Conservation (phyloP, 2,329 filamentous ascomycete species). For the Fusarium chlamydosporum region DNA sequence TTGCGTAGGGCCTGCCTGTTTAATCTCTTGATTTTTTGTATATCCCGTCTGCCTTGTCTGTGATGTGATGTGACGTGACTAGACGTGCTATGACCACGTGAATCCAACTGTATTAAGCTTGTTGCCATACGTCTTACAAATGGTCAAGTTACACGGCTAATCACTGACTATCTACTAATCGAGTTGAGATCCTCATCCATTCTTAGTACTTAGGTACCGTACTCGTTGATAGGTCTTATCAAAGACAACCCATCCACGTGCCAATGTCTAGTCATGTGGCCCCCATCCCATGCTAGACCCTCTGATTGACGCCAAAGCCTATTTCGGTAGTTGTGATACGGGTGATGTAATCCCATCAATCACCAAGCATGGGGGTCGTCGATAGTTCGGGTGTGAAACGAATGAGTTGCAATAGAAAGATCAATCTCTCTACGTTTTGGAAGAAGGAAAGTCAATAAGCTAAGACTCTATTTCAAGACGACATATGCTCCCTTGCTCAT, state of each 20-base stretch:
- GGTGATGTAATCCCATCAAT: slow-evolving; percentile 42
- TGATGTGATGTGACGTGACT: slow-evolving; percentile 19
- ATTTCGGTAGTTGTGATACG: slow-evolving; percentile 38
- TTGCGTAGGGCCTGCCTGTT: slow-evolving; percentile 54
- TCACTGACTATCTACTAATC: neutral
- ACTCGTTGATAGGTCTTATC: slow-evolving; percentile 25
- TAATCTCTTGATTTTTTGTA: slow-evolving; percentile 52
- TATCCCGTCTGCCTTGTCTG: slow-evolving; percentile 10
- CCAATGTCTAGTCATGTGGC: slow-evolving; percentile 40
- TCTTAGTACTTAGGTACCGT: neutral
- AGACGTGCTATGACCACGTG: neutral
- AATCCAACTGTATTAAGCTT: neutral
- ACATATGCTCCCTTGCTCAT: too few relatives aligned
- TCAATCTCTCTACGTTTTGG: too few relatives aligned
- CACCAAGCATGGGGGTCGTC: slow-evolving; percentile 4
- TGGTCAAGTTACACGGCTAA: slow-evolving; percentile 8
- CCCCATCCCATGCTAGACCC: slow-evolving; percentile 38
- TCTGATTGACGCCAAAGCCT: slow-evolving; percentile 38
- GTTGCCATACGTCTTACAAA: neutral
- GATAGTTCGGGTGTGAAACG: neutral
- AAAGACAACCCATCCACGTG: slow-evolving; percentile 33
- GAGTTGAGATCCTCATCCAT: slow-evolving; percentile 11
- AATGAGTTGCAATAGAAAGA: too few relatives aligned
- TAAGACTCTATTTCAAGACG: too few relatives aligned
- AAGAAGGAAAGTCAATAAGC: too few relatives aligned